Conservation (phyloP, 768 basidiomycete species). For the Phylloporus arenicola region DNA sequence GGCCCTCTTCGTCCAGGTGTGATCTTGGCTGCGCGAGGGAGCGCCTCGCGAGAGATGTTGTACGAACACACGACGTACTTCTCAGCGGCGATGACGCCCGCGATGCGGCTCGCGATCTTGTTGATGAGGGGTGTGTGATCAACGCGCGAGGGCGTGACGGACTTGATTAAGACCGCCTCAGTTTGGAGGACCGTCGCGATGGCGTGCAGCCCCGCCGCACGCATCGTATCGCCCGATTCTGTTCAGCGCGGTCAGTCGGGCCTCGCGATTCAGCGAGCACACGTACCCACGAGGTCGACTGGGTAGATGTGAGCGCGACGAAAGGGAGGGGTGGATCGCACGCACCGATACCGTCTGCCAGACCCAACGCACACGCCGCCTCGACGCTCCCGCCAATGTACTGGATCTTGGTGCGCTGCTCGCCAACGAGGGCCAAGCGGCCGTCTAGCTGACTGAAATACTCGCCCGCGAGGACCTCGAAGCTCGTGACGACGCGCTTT, state of each 20-base stretch:
- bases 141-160: slow-evolving; percentile 56
- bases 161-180: slow-evolving; percentile 92
- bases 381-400: slow-evolving; percentile 98
- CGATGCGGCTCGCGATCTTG: slow-evolving; percentile 80
- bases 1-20: slow-evolving; percentile 90
- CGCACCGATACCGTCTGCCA: slow-evolving; percentile 95
- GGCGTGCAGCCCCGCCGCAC: slow-evolving; percentile 90
- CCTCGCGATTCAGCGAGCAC: neutral
- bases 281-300: slow-evolving; percentile 92
- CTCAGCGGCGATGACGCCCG: slow-evolving; percentile 82
- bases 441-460: slow-evolving; percentile 72
- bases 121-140: slow-evolving; percentile 63
- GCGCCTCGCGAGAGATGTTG: slow-evolving; percentile 68
- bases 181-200: slow-evolving; percentile 84
- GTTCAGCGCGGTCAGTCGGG: neutral
- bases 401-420: slow-evolving; percentile 73
- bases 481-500: slow-evolving; percentile 91
- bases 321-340: neutral
- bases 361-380: slow-evolving; percentile 91
- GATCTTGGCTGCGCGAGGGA: slow-evolving; percentile 58
- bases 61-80: slow-evolving; percentile 90
- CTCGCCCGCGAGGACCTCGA: slow-evolving; percentile 77
- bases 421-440: slow-evolving; percentile 44
- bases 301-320: neutral
- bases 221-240: slow-evolving; percentile 99